These are phyloP conservation scores for Fusarium pseudocircinatum DNA, from an alignment of 2,329 filamentous ascomycete species.

Conservation along the genomic window DNA sequence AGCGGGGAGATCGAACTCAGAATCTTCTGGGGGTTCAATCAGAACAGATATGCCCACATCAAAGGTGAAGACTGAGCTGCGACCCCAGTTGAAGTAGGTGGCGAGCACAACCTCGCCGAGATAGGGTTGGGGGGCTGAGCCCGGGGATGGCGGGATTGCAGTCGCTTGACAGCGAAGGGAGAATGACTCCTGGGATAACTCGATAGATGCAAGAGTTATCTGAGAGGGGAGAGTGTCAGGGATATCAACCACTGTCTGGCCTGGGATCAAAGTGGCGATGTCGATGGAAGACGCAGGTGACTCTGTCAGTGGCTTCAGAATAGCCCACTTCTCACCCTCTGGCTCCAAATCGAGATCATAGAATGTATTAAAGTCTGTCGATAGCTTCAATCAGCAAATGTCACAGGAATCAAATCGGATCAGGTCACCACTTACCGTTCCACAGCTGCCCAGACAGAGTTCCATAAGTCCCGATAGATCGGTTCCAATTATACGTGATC, in stretches of 20 bases:
- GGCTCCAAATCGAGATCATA: background rate
- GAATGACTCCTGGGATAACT: background rate
- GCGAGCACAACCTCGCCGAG: background rate
- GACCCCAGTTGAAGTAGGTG: background rate
- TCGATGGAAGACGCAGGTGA: background rate
- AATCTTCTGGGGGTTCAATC: background rate
- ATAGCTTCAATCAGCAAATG: background rate
- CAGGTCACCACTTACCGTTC: background rate
- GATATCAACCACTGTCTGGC: background rate
- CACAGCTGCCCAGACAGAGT: background rate
- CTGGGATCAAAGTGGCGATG: background rate
- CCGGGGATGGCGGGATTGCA: background rate
- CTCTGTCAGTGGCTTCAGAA: background rate
- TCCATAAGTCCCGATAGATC: background rate
- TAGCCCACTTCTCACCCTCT: background rate
- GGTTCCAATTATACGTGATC: background rate
- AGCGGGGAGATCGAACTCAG: background rate
- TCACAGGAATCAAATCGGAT: rapidly evolving
- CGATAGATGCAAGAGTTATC: background rate
- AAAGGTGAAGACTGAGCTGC: background rate
- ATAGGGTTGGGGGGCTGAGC: background rate
- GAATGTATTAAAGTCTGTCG: background rate
- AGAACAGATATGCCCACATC: background rate
- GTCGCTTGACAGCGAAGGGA: background rate
- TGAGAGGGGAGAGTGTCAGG: background rate